A percentile compares a stretch with the other conserved stretches of the same genome.
phyloP scores from a whole-genome alignment of 2,329 filamentous ascomycete species.

The Fonsecaea erecta region DNA sequence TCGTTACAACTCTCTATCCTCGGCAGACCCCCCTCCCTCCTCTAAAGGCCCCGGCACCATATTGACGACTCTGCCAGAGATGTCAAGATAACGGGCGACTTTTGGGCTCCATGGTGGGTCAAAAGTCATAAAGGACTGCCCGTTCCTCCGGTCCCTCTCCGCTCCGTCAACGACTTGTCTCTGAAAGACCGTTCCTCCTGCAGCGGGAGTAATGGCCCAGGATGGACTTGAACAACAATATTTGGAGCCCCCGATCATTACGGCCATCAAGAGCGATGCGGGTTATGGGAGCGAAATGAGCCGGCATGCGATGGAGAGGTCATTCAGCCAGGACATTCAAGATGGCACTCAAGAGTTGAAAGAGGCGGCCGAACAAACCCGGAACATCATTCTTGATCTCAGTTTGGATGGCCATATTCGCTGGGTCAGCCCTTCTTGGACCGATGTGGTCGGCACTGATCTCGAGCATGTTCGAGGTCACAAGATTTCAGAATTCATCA shows the following conservation, averaged over 20 bases:
- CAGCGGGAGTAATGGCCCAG: conserved; percentile 45
- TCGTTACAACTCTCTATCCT: neutral
- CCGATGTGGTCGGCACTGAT: conserved; percentile 83
- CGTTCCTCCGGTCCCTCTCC: conserved; percentile 18
- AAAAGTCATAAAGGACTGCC: conserved; percentile 28
- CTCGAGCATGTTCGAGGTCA: conserved; percentile 74
- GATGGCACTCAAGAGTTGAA: conserved; percentile 92
- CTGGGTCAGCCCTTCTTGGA: conserved; percentile 97
- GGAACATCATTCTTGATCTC: conserved; percentile 95
- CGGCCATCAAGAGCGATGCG: conserved; percentile 51
- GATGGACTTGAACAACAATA: conserved; percentile 47
- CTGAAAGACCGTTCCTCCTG: neutral
- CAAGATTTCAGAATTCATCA: conserved; percentile 77
- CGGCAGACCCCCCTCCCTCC: neutral
- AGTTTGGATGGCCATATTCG: conserved; percentile 87
- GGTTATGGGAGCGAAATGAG: conserved; percentile 39
- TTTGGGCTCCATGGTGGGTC: conserved; percentile 32
- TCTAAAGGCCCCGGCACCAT: conserved; percentile 14
- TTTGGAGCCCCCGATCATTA: conserved; percentile 51
- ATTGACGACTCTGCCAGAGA: conserved; percentile 16
- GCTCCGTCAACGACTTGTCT: neutral
- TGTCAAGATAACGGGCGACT: conserved; percentile 33
- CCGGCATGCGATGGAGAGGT: conserved; percentile 56
- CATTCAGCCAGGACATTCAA: conserved; percentile 85
- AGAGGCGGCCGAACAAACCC: conserved; percentile 91